phyloP scores from a whole-genome alignment of 495 filamentous ascomycete genomes.

The Penicillium turbatum region DNA sequence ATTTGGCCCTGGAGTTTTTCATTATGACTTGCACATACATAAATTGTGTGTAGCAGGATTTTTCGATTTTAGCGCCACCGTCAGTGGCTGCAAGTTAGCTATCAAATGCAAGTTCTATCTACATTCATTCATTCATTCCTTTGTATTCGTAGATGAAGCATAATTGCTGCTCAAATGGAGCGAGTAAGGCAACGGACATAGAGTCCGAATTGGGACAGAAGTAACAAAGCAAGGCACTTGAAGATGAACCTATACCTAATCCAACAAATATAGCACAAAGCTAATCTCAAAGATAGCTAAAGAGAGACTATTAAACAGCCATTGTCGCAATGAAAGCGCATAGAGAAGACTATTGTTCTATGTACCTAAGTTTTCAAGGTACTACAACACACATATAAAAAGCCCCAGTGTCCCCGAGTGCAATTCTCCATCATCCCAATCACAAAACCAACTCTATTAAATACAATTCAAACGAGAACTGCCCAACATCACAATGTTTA shows the following conservation, averaged over 20 bases:
- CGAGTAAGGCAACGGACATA: neutral
- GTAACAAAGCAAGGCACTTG: neutral
- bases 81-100: slow-evolving; percentile 1
- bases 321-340: neutral
- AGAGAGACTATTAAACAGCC: neutral
- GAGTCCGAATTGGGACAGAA: neutral
- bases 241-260: neutral
- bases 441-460: too few relatives aligned
- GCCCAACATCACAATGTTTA: too few relatives aligned
- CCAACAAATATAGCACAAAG: neutral
- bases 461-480: too few relatives aligned
- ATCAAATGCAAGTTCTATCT: slow-evolving; percentile 1
- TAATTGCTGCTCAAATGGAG: too few relatives aligned
- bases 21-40: slow-evolving; percentile 1
- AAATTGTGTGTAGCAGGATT: neutral
- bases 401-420: neutral
- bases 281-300: too few relatives aligned
- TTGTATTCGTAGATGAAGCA: neutral
- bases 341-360: too few relatives aligned
- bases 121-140: neutral
- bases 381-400: neutral
- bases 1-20: neutral
- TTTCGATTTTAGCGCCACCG: neutral
- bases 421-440: neutral
- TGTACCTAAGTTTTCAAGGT: too few relatives aligned